Base-by-base conservation (phyloP, 345 rosid genomes). In the Gossypium thurberi region DNA sequence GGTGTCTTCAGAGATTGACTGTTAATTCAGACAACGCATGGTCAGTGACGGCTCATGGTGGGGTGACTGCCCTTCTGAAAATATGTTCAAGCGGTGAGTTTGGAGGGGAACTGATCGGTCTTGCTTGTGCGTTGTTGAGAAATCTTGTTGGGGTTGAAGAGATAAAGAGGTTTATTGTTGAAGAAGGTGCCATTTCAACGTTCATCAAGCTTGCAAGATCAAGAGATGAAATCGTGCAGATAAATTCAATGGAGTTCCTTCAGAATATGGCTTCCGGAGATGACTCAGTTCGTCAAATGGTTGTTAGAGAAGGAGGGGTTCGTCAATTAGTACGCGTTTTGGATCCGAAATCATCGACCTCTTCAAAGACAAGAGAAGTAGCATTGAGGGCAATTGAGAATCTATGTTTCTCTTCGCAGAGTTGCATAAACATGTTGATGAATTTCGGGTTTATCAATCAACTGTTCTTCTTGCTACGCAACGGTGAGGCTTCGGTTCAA, bases 11-110 rank as follows among this genome's bases (percentile, higher is more conserved):
- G 81, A 91, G 80, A 62, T 78, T 92, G 76, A 94, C 98, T 0
- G 79, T 80, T 81, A 89, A 94, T 74, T 87, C 95, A 0, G 98
- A 95, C 70, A 95, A 95, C 58, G 94, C 97, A 13, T 95, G 99
- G 99, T 88, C 97, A 0, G 90, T 92, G 40, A 92, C 94, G 3
- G 91, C 99, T 82, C 94, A 95, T 42, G 99, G 94, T 20, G 98
- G 99, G 17, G 99, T 95, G 52, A 83, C 98, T 0, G 90, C 90
- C 15, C 73, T 95, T 71, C 58, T 95, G 78, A 91, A 82, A 81
- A 81, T 92, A 2, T 90, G 97, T 79, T 77, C 90, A 71, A 55
- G 46, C 58, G 66, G 18, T 23, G 82, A 83, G 60, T 78, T 71
- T 3, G 70, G 79, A 1, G 83, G 83, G 8, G 94, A 87, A 70